Evolutionary conservation across 768 basidiomycete species (phyloP).

Genomic region (Russula brevipes): DNA sequence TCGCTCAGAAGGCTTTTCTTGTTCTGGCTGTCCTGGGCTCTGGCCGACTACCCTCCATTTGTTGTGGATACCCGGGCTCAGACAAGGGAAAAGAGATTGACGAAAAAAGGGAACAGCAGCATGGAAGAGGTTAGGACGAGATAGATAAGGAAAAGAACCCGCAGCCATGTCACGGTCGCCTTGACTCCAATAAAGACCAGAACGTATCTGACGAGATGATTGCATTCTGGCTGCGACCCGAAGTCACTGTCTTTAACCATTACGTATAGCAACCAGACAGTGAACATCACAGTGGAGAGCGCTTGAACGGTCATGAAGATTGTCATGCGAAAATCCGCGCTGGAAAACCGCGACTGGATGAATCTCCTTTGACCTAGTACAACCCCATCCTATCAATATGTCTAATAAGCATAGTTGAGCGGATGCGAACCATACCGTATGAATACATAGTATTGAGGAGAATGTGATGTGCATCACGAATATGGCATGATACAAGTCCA

Average conservation of each 20-base stretch:
- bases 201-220: slow-evolving; percentile 8
- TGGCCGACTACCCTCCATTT: no score
- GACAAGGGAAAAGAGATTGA: background rate
- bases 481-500: slow-evolving; percentile 18
- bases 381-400: background rate
- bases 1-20: no score
- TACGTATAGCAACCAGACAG: slow-evolving; percentile 7
- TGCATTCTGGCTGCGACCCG: slow-evolving; percentile 8
- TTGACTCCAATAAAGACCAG: background rate
- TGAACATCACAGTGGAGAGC: background rate
- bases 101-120: no score
- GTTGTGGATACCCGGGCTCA: background rate
- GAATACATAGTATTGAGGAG: slow-evolving; percentile 5
- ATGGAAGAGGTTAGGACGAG: background rate
- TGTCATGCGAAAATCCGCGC: background rate
- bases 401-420: background rate
- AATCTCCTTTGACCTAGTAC: slow-evolving; percentile 5
- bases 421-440: background rate
- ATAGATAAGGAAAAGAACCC: background rate
- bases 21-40: no score
- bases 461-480: slow-evolving; percentile 14
- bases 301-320: background rate
- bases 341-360: background rate
- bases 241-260: slow-evolving; percentile 5
- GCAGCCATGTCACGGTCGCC: background rate